Conservation (phyloP, 257 asterid species). For the Vinca minor region DNA sequence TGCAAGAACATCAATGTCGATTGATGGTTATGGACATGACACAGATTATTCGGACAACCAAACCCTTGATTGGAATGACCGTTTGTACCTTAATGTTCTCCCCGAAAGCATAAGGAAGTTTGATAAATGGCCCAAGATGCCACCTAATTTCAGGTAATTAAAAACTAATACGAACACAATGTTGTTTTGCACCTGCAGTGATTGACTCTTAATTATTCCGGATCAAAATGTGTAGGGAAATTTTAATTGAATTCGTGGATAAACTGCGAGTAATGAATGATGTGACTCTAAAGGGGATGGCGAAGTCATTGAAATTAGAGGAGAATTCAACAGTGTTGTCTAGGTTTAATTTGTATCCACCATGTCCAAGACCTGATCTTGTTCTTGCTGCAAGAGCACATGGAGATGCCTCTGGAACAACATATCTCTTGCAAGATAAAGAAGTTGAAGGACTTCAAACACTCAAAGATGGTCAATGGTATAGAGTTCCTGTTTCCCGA, state of each 20-base stretch:
- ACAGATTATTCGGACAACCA: slow-evolving; percentile 20
- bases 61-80: slow-evolving; percentile 29
- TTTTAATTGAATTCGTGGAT: slow-evolving; percentile 10
- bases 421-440: slow-evolving; percentile 51
- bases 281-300: slow-evolving; percentile 20
- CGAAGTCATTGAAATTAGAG: slow-evolving; percentile 26
- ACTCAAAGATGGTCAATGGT: slow-evolving; percentile 43
- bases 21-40: slow-evolving; percentile 37
- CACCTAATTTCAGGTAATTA: slow-evolving; percentile 22
- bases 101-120: slow-evolving; percentile 21
- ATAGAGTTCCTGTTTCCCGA: slow-evolving; percentile 39
- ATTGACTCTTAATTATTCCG: too few species aligned
- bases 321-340: slow-evolving; percentile 18
- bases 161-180: too few species aligned
- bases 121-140: slow-evolving; percentile 32
- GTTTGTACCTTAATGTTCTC: slow-evolving; percentile 23
- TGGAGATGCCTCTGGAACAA: slow-evolving; percentile 42
- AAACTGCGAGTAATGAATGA: slow-evolving; percentile 18
- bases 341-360: slow-evolving; percentile 43
- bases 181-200: too few species aligned
- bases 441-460: slow-evolving; percentile 58
- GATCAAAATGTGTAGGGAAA: slow-evolving; percentile 9
- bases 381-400: slow-evolving; percentile 53
- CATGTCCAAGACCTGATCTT: slow-evolving; percentile 46
- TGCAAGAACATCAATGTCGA: slow-evolving; percentile 14